Conservation (phyloP, 345 rosid genomes). For the Euclidium syriacum region DNA sequence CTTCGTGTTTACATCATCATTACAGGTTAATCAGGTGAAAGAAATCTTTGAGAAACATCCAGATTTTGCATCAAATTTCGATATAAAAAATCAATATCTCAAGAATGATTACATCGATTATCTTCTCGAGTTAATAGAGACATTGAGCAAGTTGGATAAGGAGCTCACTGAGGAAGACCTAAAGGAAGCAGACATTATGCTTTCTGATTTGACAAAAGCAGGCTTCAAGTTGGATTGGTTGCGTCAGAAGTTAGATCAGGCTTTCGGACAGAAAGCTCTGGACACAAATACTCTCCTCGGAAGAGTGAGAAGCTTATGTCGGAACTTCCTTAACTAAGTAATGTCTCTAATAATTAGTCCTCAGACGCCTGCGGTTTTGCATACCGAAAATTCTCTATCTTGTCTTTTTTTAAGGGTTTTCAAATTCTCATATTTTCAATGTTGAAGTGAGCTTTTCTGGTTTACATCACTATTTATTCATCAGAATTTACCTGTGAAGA, state of each 20-base stretch:
- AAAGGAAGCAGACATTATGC: background rate
- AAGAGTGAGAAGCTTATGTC: background rate
- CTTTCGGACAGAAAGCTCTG: background rate
- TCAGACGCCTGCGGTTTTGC: no score
- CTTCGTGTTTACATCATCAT: background rate
- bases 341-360: no score
- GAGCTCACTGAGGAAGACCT: background rate
- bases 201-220: background rate
- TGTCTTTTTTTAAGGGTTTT: no score
- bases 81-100: background rate
- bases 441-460: no score
- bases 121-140: background rate
- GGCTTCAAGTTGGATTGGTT: conserved; percentile 10
- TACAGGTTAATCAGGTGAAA: background rate
- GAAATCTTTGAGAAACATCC: conserved; percentile 3
- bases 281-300: background rate
- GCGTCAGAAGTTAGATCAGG: background rate
- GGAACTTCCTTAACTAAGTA: background rate
- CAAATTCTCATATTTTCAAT: no score
- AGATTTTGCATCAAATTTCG: background rate
- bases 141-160: background rate
- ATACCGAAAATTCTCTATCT: no score
- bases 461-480: no score
- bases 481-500: no score
- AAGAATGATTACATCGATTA: background rate